Evolutionary conservation across 257 asterid species (phyloP), one percentile per base, ranked within the genome.

Genomic region (Gentiana straminea): DNA sequence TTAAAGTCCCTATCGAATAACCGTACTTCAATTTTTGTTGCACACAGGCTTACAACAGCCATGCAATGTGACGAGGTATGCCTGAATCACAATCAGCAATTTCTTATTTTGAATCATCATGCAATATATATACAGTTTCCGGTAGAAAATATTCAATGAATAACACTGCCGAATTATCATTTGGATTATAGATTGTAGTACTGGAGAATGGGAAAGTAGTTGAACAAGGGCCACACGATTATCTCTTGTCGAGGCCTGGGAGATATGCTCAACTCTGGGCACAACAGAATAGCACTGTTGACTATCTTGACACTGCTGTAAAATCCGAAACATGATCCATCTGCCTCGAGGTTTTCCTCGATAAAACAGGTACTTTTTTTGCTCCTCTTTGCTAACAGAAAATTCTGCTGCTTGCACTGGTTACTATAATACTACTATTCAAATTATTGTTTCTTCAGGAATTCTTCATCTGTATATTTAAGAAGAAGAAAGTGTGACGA

Each of bases 61-160:
- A 88, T 92, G 98, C 98, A 92, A 73, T 92, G 98, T 64, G 97
- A 92, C 51, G 95, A 88, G 97, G 95, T 89, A 63, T 13, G 63
- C 49, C 15, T 70, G 61, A 63, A 41, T 49, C 51, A 10, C 10
- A 7, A 41, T 41, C 9, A 41, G 24, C 46, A 41, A 2, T 41
- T 41, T 24, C 9, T 41, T 41, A 41, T 24, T 24, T 24, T 24
- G 24, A 24, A 24, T 24, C 24, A 24, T 24, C 24, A 24, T 24
- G 24, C 24, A 24, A 24, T 24, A 24, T 24, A 24, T 24, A 24
- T 24, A 24, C 24, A 24, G 24, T 24, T 24, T 24, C 24, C 24
- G 24, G 24, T 24, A 24, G 24, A 24, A 24, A 24, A 24, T 24
- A 24, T 24, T 24, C 24, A 24, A 24, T 24, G 24, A 24, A 24